phyloP scores from a whole-genome alignment of 2,329 filamentous ascomycete species.

The Aspergillus sp. region DNA sequence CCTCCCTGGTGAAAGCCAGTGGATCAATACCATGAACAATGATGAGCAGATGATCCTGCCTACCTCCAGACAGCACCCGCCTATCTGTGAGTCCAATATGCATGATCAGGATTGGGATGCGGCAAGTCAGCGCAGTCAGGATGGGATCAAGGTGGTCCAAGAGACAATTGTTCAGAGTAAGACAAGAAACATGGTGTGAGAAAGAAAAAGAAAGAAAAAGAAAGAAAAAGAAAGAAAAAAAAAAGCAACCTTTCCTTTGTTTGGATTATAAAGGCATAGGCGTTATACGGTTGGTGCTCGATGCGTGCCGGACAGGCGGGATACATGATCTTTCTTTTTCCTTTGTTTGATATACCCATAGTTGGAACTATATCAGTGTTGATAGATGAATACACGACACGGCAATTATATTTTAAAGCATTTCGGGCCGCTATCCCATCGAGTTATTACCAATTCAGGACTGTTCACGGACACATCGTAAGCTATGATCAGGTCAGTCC shows the following conservation, averaged over 20 bases:
- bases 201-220: background rate
- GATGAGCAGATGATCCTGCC: conserved; percentile 25
- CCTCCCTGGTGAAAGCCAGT: conserved; percentile 23
- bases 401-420: no score
- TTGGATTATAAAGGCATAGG: background rate
- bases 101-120: conserved; percentile 15
- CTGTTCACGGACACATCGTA: background rate
- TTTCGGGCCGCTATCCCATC: no score
- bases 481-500: background rate
- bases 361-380: no score
- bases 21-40: conserved; percentile 19
- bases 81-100: conserved; percentile 15
- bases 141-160: conserved; percentile 25
- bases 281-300: background rate
- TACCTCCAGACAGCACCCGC: conserved; percentile 16
- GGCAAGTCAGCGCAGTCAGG: conserved; percentile 12
- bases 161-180: conserved; percentile 25
- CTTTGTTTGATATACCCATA: background rate
- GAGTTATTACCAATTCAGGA: background rate
- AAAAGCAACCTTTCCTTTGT: background rate
- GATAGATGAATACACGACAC: no score
- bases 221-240: background rate
- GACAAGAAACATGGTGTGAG: conserved; percentile 6
- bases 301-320: background rate
- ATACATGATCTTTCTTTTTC: background rate